Conservation (phyloP, 1,284 basidiomycete genomes). For the Rhodotorula sp. region DNA sequence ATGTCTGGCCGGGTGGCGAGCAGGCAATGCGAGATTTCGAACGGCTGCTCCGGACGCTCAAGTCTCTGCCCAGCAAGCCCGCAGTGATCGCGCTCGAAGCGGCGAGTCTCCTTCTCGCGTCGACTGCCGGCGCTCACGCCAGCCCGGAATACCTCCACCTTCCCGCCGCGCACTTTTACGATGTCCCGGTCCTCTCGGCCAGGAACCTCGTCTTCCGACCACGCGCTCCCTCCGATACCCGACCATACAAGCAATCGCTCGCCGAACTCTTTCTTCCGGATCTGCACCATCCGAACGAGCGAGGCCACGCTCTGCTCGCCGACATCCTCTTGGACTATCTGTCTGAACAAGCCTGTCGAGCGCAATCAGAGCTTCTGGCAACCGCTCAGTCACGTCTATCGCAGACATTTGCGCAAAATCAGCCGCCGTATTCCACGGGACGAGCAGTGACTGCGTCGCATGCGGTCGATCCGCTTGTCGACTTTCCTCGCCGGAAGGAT, state of each 20-base stretch:
- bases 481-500: slow-evolving; percentile 12
- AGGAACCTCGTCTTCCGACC: slow-evolving; percentile 35
- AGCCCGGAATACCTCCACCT: slow-evolving; percentile 39
- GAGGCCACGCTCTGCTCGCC: slow-evolving; percentile 76
- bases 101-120: slow-evolving; percentile 31
- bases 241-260: neutral
- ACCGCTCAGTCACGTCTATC: neutral
- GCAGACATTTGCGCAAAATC: neutral
- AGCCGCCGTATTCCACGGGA: neutral
- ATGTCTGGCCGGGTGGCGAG: slow-evolving; percentile 34
- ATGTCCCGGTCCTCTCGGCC: slow-evolving; percentile 38
- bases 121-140: slow-evolving; percentile 10
- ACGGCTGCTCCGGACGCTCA: slow-evolving; percentile 21
- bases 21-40: slow-evolving; percentile 36
- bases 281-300: slow-evolving; percentile 69
- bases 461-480: slow-evolving; percentile 21
- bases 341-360: slow-evolving; percentile 76
- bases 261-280: slow-evolving; percentile 65
- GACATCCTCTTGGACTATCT: slow-evolving; percentile 83
- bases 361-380: slow-evolving; percentile 12
- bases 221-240: slow-evolving; percentile 1
- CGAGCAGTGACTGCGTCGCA: too few species aligned
- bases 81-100: slow-evolving; percentile 39
- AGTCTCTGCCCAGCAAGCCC: slow-evolving; percentile 32
- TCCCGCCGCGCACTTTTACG: slow-evolving; percentile 38